Conservation (phyloP, 192 early-diverging fungal species). For the Gryganskiella cystojenkinii region DNA sequence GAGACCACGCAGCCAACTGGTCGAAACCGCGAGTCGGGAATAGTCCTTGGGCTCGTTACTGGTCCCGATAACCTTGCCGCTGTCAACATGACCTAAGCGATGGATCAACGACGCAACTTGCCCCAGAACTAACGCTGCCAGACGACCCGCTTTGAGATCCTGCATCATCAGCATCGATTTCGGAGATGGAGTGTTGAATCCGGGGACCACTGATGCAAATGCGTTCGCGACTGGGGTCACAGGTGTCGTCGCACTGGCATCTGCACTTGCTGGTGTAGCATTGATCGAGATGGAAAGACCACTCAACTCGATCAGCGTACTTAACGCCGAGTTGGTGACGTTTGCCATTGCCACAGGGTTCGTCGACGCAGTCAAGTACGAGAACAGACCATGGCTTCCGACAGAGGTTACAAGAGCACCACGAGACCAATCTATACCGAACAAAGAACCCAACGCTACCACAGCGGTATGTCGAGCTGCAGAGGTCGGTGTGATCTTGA, state of each 20-base stretch:
- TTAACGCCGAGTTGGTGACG: slow-evolving; percentile 32
- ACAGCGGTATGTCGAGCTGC: slow-evolving; percentile 48
- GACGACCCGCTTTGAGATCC: slow-evolving; percentile 60
- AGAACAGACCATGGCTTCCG: slow-evolving; percentile 37
- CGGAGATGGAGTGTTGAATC: slow-evolving; percentile 21
- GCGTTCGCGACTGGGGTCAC: background rate
- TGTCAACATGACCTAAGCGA: slow-evolving; percentile 32
- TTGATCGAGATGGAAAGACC: slow-evolving; percentile 33
- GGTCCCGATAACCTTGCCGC: slow-evolving; percentile 32
- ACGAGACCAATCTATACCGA: slow-evolving; percentile 41
- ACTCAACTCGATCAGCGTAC: slow-evolving; percentile 34
- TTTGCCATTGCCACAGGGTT: slow-evolving; percentile 21
- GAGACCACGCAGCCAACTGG: slow-evolving; percentile 60
- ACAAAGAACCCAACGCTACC: slow-evolving; percentile 28
- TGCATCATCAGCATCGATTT: slow-evolving; percentile 45
- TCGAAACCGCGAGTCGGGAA: slow-evolving; percentile 53
- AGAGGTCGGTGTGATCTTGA: slow-evolving; percentile 42
- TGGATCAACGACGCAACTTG: slow-evolving; percentile 37
- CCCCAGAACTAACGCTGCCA: slow-evolving; percentile 58
- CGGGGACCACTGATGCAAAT: slow-evolving; percentile 21
- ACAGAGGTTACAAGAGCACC: slow-evolving; percentile 28
- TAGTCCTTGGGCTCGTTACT: slow-evolving; percentile 63
- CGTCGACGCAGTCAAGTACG: slow-evolving; percentile 21
- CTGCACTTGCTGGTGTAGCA: background rate
- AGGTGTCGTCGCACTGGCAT: background rate